Percentiles rank a stretch among this genome's conserved stretches.
Evolutionary conservation across 768 basidiomycete genomes (phyloP).

Genomic region (Lactarius deliciosus): DNA sequence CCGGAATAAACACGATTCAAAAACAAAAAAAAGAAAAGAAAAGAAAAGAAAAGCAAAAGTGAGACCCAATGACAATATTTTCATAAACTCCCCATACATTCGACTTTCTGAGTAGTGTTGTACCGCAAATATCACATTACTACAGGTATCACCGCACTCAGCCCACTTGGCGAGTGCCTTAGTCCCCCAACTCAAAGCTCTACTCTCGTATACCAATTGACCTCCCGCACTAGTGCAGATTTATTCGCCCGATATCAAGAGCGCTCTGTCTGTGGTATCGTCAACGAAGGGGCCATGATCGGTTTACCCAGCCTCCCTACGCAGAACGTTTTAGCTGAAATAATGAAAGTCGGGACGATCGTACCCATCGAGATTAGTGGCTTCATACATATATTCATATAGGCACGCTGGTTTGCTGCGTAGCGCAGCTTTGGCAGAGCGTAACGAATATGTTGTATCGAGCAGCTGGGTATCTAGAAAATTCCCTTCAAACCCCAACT

Average conservation of each 20-base stretch:
- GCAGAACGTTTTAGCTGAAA: no score
- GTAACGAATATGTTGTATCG: not conserved
- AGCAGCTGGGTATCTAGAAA: not conserved
- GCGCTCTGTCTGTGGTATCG: not conserved
- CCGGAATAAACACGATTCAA: no score
- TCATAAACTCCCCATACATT: not conserved
- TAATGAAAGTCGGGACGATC: not conserved
- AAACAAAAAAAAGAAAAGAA: no score
- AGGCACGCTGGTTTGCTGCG: not conserved
- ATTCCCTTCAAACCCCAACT: not conserved
- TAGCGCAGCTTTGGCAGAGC: not conserved
- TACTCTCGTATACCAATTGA: not conserved
- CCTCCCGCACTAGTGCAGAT: not conserved
- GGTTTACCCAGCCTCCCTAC: no score
- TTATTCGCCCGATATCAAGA: not conserved
- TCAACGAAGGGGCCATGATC: not conserved
- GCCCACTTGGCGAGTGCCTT: not conserved
- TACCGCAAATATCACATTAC: not conserved
- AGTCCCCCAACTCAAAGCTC: not conserved
- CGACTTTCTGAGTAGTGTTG: no score
- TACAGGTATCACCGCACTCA: not conserved
- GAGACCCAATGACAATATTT: not conserved
- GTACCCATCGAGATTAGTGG: not conserved
- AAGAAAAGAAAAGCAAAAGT: no score
- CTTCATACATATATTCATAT: not conserved